Evolutionary conservation across 495 filamentous ascomycete species (phyloP).

Genomic region (Xylaria telfairii): DNA sequence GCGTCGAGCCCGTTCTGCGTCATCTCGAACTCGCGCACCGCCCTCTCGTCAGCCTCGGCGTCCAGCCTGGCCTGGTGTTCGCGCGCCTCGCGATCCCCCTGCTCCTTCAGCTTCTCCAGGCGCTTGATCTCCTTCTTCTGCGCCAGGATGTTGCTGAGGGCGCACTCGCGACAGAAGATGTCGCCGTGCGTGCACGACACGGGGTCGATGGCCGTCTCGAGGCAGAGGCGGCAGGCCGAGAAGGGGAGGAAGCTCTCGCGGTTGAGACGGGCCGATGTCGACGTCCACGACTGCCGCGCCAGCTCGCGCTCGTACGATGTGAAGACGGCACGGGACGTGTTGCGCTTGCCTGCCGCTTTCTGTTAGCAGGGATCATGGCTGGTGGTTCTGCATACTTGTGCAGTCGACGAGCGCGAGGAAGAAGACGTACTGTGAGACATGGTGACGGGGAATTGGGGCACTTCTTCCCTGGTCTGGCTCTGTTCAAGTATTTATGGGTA

Average conservation of each 20-base stretch:
- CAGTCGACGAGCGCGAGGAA: not conserved
- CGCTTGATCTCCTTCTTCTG: conserved; percentile 95
- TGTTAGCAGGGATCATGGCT: conserved; percentile 1
- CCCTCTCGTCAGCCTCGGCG: conserved; percentile 63
- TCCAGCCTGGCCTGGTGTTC: conserved; percentile 61
- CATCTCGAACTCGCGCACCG: conserved; percentile 67
- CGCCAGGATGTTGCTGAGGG: conserved; percentile 84
- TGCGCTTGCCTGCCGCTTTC: conserved; percentile 73
- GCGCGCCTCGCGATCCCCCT: conserved; percentile 57
- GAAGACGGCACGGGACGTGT: conserved; percentile 95
- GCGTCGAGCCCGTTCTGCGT: conserved; percentile 73
- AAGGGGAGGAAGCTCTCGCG: conserved; percentile 95
- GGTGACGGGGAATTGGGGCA: conserved; percentile 23
- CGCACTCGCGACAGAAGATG: conserved; percentile 97
- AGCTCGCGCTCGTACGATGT: conserved; percentile 88
- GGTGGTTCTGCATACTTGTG: not conserved
- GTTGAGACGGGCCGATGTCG: conserved; percentile 81
- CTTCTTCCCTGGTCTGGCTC: not conserved
- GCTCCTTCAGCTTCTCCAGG: conserved; percentile 69
- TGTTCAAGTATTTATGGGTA: not conserved
- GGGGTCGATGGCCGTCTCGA: conserved; percentile 81
- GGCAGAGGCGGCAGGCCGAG: conserved; percentile 86
- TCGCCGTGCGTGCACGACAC: conserved; percentile 79
- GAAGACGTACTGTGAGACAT: conserved; percentile 64
- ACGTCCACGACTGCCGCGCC: conserved; percentile 80